These are phyloP conservation scores for Colletotrichum caudatum DNA, from an alignment of 2,329 filamentous ascomycete genomes.

Conservation along the genomic window DNA sequence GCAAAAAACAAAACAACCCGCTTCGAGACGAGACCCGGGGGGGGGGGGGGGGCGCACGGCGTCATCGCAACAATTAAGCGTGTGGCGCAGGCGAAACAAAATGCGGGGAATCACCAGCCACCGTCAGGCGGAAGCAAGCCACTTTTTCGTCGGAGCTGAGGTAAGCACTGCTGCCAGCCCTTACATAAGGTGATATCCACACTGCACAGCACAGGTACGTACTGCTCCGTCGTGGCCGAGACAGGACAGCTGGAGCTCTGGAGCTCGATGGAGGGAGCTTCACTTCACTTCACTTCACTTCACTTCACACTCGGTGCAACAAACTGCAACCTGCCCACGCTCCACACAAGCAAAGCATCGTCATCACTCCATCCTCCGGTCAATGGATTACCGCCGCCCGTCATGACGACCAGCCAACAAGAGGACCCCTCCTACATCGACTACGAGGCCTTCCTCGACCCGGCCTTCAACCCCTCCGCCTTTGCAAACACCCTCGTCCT, in stretches of 20 bases:
- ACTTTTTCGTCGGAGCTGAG: background rate
- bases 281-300: too few species aligned
- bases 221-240: background rate
- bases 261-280: background rate
- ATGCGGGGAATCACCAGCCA: background rate
- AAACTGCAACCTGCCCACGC: background rate
- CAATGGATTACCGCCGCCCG: slow-evolving; percentile 28
- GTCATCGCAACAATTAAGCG: slow-evolving; percentile 13
- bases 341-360: background rate
- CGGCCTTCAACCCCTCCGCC: slow-evolving; percentile 80
- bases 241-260: slow-evolving; percentile 36
- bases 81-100: slow-evolving; percentile 21
- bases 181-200: background rate
- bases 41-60: slow-evolving; percentile 1
- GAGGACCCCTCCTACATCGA: slow-evolving; percentile 89
- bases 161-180: background rate
- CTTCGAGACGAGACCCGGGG: too few species aligned
- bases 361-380: background rate
- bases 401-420: slow-evolving; percentile 53
- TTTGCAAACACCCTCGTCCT: slow-evolving; percentile 93
- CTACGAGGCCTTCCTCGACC: slow-evolving; percentile 90
- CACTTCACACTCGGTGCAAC: too few species aligned
- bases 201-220: slow-evolving; percentile 10
- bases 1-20: too few species aligned
- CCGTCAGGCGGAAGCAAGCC: background rate